Base-by-base conservation (phyloP, 1,284 basidiomycete species). In the Ganoderma boninense region DNA sequence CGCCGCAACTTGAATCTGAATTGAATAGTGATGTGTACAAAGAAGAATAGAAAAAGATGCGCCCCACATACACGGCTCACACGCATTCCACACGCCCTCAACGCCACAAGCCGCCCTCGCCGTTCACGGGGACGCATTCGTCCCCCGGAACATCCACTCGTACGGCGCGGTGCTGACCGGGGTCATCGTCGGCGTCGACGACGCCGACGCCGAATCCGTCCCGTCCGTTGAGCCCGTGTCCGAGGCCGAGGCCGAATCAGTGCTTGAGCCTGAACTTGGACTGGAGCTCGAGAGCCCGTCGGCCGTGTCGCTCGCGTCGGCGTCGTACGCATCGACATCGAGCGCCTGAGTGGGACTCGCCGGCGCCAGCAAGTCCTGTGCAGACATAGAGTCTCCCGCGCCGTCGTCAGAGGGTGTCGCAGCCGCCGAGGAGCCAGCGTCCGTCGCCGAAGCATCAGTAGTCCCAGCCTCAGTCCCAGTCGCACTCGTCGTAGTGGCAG, bases 141-240 rank as follows among this genome's bases (percentile, higher is more conserved):
- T 64, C 70, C 75, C 65, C 72, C 72, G 79, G 78, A 86, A 86
- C 79, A 79, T 80, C 83, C 82, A 86, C 73, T 80, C 78, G 72
- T 85, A 85, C 1, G 82, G 84, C 64, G 75, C 81, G 18, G 82
- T 83, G 73, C 77, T 82, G 40, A 81, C 77, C 16, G 83, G 79
- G 8, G 82, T 84, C 79, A 81, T 80, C n/a, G 75, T 74, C 0
- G 82, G 67, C 57, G 2, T 42, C 40, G 18, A 18, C 32, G 64
- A 35, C 7, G 64, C 35, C 7, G 62, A 64, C 20, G 6, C 54
- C 29, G 65, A 72, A 44, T 16, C 69, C 62, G 16, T 61, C 20
- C 68, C 60, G 26, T 65, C 54, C 20, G 62, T 65, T 4, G 62
- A 54, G 32, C 63, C 42, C 20, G 52, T 40, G 18, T 26, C n/a